phyloP scores from a whole-genome alignment of 2,329 filamentous ascomycete species.

The Aspergillus floridensis region DNA sequence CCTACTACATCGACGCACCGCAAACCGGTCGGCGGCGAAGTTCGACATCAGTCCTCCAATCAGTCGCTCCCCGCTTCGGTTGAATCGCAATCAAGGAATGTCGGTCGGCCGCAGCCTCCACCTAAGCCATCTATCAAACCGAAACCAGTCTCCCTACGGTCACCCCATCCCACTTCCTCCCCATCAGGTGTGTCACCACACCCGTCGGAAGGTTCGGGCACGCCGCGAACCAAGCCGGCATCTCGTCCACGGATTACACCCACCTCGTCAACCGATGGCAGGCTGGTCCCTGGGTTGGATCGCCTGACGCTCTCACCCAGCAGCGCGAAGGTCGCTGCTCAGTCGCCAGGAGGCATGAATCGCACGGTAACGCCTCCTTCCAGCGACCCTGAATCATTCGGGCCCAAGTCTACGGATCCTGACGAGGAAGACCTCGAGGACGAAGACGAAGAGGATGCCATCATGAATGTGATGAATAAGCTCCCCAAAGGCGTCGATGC shows the following conservation, averaged over 20 bases:
- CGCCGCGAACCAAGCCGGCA: slow-evolving; percentile 21
- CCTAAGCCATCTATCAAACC: slow-evolving; percentile 37
- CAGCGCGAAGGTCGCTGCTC: slow-evolving; percentile 14
- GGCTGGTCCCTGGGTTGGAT: slow-evolving; percentile 23
- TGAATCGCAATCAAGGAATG: slow-evolving; percentile 23
- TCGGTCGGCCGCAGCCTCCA: slow-evolving; percentile 20
- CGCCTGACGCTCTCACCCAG: slow-evolving; percentile 24
- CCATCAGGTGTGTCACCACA: slow-evolving; percentile 14
- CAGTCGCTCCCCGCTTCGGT: slow-evolving; percentile 13
- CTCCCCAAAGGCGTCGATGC: slow-evolving; percentile 80
- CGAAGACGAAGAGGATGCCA: slow-evolving; percentile 54
- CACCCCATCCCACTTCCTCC: slow-evolving; percentile 9
- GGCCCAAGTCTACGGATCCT: slow-evolving; percentile 50
- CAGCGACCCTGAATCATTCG: slow-evolving; percentile 40
- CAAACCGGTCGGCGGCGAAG: slow-evolving; percentile 6
- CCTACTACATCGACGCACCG: slow-evolving; percentile 6
- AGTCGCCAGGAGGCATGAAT: slow-evolving; percentile 35
- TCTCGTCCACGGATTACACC: slow-evolving; percentile 15
- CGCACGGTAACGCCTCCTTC: slow-evolving; percentile 47
- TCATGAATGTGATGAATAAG: slow-evolving; percentile 67
- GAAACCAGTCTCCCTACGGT: slow-evolving; percentile 36
- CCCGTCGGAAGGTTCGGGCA: slow-evolving; percentile 13
- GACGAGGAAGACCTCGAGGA: slow-evolving; percentile 47
- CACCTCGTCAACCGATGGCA: slow-evolving; percentile 28
- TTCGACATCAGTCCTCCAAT: slow-evolving; percentile 5